phyloP scores from a whole-genome alignment of 352 stramenopile genomes.

The Phytopythium oedochilum region DNA sequence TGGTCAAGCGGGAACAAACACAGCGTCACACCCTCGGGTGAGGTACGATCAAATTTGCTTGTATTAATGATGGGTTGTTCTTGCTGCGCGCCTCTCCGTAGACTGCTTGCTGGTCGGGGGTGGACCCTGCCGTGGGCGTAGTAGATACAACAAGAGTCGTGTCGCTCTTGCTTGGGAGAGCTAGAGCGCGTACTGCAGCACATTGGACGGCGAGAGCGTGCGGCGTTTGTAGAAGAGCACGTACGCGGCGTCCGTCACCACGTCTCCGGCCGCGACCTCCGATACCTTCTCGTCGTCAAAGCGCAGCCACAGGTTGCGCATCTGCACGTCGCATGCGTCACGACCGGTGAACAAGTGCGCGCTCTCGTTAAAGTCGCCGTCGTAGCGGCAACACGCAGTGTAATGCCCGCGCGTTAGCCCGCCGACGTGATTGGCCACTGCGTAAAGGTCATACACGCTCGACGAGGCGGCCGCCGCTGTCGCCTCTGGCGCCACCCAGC shows the following conservation, averaged over 20 bases:
- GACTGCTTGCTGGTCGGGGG: too few relatives aligned
- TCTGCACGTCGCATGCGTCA: slow-evolving; percentile 21
- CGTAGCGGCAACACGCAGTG: slow-evolving; percentile 77
- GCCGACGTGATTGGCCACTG: slow-evolving; percentile 97
- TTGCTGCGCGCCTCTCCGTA: background rate
- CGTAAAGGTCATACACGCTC: slow-evolving; percentile 93
- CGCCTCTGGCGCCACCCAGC: slow-evolving; percentile 51
- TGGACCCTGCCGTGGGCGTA: too few relatives aligned
- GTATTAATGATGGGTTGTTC: background rate
- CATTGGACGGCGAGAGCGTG: slow-evolving; percentile 61
- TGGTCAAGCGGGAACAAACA: background rate
- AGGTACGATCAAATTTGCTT: background rate
- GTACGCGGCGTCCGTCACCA: slow-evolving; percentile 85
- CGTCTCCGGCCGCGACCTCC: slow-evolving; percentile 63
- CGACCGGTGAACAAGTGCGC: slow-evolving; percentile 34
- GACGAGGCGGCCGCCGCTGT: slow-evolving; percentile 5
- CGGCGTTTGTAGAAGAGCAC: slow-evolving; percentile 91
- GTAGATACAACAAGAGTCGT: background rate
- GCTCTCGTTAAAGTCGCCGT: slow-evolving; percentile 60
- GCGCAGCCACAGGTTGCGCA: slow-evolving; percentile 67
- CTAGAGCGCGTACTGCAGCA: slow-evolving; percentile 61
- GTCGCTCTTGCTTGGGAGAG: background rate
- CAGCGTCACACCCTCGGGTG: background rate
- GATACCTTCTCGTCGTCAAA: slow-evolving; percentile 83
- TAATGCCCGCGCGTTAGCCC: slow-evolving; percentile 95